Evolutionary conservation across 257 asterid species (phyloP).

Genomic region (Perilla frutescens): DNA sequence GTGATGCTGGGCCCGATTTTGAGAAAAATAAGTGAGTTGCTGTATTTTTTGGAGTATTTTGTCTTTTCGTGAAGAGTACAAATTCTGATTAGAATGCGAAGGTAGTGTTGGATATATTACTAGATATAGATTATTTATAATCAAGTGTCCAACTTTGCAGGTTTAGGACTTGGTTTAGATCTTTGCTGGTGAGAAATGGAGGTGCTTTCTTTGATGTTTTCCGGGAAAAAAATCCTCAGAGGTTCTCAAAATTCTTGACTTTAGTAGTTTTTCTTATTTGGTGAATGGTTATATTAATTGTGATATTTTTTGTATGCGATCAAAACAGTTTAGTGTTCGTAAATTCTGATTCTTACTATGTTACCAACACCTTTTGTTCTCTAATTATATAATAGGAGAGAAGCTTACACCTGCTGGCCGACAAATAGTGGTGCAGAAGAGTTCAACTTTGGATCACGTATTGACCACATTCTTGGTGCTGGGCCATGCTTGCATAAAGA

Average conservation of each 20-base stretch:
- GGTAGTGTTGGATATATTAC: constrained; percentile 18
- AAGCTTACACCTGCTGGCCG: constrained; percentile 96
- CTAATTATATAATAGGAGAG: constrained; percentile 51
- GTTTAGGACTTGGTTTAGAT: constrained; percentile 94
- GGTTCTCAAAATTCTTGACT: constrained; percentile 52
- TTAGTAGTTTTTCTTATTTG: constrained; percentile 30
- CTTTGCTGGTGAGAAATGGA: constrained; percentile 73
- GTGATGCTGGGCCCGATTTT: constrained; percentile 91
- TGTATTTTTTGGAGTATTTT: constrained; percentile 9
- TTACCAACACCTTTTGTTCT: constrained; percentile 23
- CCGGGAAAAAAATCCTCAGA: constrained; percentile 80
- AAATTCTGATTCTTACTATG: constrained; percentile 7
- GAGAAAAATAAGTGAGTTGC: constrained; percentile 83
- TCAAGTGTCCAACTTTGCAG: constrained; percentile 48
- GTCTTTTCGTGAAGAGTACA: constrained; percentile 25
- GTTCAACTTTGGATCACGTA: constrained; percentile 93
- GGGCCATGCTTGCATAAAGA: constrained; percentile 83
- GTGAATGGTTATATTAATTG: constrained; percentile 19
- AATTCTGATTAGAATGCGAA: constrained; percentile 26
- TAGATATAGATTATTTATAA: constrained; percentile 29
- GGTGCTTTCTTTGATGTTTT: constrained; percentile 77
- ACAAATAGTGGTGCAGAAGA: constrained; percentile 92
- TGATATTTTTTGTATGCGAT: constrained; percentile 3
- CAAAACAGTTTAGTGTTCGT: constrained; percentile 16
- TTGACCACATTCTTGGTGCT: constrained; percentile 89